These are phyloP conservation scores for Carex scoparia DNA, from an alignment of 176 grass and related monocot species.

Conservation along the genomic window DNA sequence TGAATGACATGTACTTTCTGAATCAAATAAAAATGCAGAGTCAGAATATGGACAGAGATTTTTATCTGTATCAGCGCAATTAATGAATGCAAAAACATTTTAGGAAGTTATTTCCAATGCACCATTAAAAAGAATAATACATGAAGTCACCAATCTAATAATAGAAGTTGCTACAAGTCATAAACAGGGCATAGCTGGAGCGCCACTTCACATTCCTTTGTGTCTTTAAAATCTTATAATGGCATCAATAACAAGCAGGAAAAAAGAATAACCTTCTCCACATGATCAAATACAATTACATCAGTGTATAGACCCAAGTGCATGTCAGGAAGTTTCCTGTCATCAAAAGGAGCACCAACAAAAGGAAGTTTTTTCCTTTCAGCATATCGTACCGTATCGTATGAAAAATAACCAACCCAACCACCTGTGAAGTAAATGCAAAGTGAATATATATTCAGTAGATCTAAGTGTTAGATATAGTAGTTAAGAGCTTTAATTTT, in stretches of 20 bases:
- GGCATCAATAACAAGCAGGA: neutral
- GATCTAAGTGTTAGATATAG: neutral
- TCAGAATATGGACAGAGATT: neutral
- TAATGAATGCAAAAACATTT: neutral
- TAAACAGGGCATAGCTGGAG: neutral
- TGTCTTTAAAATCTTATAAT: neutral
- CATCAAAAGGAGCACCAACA: conserved; percentile 48
- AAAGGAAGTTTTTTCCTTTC: conserved; percentile 93
- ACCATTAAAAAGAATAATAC: neutral
- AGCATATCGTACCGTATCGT: conserved; percentile 77
- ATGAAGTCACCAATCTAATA: neutral
- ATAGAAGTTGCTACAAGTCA: neutral
- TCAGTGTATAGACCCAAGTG: conserved; percentile 91
- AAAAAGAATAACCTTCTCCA: conserved; percentile 52
- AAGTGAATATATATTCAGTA: neutral
- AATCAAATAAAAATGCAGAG: conserved; percentile 1
- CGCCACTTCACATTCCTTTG: neutral
- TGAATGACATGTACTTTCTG: conserved; percentile 86
- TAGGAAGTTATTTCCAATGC: neutral
- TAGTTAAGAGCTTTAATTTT: conserved; percentile 1
- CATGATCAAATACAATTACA: conserved; percentile 81
- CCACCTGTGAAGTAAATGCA: conserved; percentile 51
- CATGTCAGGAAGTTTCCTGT: conserved; percentile 74
- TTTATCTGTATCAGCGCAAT: neutral
- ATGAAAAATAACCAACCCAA: conserved; percentile 91